Percentiles rank a stretch among this genome's conserved stretches.
Evolutionary conservation across 306 rosid genomes (phyloP).

Genomic region (Cajanus cajan): DNA sequence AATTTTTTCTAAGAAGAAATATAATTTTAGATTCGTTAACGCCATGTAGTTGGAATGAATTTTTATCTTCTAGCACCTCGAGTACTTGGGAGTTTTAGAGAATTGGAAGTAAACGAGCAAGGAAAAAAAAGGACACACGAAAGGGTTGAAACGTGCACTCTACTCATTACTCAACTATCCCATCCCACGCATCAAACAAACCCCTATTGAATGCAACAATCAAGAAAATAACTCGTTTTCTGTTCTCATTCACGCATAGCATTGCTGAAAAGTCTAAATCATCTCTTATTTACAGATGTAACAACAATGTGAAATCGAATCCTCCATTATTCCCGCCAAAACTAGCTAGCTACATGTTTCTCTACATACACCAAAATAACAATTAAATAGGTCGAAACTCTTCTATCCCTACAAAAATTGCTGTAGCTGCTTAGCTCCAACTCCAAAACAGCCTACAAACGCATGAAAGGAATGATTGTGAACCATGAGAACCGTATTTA

Average conservation of each 20-base stretch:
- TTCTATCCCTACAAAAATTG: constrained; percentile 60
- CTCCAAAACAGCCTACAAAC: constrained; percentile 58
- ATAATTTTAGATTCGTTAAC: neutral
- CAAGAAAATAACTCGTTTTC: neutral
- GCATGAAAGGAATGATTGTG: constrained; percentile 23
- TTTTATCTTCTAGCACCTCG: neutral
- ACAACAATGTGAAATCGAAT: neutral
- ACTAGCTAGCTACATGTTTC: constrained; percentile 12
- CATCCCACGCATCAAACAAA: neutral
- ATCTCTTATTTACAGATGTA: constrained; percentile 18
- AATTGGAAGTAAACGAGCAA: neutral
- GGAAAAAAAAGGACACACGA: neutral
- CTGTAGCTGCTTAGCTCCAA: constrained; percentile 46
- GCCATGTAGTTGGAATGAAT: neutral
- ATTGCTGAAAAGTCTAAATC: neutral
- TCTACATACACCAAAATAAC: constrained; percentile 4
- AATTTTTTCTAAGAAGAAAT: neutral
- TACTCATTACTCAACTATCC: neutral
- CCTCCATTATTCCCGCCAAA: constrained; percentile 13
- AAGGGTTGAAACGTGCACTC: neutral
- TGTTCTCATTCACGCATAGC: neutral
- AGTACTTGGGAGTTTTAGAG: neutral
- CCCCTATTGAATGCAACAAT: neutral
- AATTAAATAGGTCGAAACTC: constrained; percentile 22
- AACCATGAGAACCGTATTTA: constrained; percentile 27